Percentiles rank a stretch among this genome's conserved stretches.
phyloP scores from a whole-genome alignment of 345 rosid species.

The Odontarrhena argentea region DNA sequence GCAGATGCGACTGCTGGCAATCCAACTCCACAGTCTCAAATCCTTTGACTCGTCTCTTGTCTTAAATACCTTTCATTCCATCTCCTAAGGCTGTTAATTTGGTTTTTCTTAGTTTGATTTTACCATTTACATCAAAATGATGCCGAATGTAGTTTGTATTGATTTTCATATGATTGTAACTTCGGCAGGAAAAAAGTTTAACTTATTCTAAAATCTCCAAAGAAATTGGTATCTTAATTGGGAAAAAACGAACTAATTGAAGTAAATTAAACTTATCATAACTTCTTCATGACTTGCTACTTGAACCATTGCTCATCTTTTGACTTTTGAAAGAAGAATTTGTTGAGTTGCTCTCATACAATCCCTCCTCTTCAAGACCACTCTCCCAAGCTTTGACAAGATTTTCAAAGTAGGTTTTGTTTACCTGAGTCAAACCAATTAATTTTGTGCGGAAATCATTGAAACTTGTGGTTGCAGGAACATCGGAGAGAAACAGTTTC shows the following conservation, averaged over 20 bases:
- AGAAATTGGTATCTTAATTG: too few species aligned
- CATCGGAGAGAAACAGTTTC: neutral
- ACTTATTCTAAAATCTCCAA: too few species aligned
- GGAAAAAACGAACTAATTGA: too few species aligned
- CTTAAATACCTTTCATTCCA: neutral
- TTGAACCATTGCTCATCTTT: neutral
- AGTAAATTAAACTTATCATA: too few species aligned
- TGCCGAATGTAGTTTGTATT: too few species aligned
- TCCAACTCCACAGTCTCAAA: slow-evolving; percentile 46
- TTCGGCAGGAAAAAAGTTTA: too few species aligned
- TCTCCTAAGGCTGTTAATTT: too few species aligned
- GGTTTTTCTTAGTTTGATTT: too few species aligned
- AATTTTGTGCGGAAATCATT: slow-evolving; percentile 59
- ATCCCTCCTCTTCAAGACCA: slow-evolving; percentile 60
- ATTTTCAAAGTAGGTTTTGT: slow-evolving; percentile 77
- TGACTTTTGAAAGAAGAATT: neutral
- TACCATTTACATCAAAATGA: too few species aligned
- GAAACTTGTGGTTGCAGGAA: slow-evolving; percentile 46
- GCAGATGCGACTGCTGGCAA: slow-evolving; percentile 68
- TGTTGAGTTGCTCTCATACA: neutral
- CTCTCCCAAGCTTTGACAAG: slow-evolving; percentile 77
- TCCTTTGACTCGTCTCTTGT: slow-evolving; percentile 9
- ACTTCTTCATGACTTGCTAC: neutral
- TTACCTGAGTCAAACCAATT: slow-evolving; percentile 59
- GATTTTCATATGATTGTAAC: too few species aligned